Evolutionary conservation across 2,329 filamentous ascomycete genomes (phyloP).

Genomic region (Penicillium polonicum): DNA sequence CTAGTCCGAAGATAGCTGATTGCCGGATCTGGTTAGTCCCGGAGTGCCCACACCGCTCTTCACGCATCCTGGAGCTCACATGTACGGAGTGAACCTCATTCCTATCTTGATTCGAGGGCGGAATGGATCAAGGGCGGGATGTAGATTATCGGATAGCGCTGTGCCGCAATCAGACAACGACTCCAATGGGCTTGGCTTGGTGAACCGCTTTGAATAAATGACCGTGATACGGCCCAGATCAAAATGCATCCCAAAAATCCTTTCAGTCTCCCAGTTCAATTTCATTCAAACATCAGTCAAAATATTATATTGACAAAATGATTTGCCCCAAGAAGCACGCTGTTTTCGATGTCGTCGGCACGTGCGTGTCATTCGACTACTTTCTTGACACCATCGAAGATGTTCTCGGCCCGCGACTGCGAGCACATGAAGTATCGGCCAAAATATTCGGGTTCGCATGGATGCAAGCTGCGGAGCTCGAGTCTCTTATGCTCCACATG

Average conservation of each 20-base stretch:
- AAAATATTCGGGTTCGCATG: conserved; percentile 45
- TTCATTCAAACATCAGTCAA: not conserved
- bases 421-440: conserved; percentile 34
- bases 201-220: not conserved
- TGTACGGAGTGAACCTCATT: not conserved
- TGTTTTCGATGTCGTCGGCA: conserved; percentile 55
- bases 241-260: not conserved
- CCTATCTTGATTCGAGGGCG: not conserved
- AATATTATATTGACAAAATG: not conserved
- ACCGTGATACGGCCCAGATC: too few relatives aligned
- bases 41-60: not conserved
- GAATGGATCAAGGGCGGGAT: not conserved
- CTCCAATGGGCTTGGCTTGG: not conserved
- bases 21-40: not conserved
- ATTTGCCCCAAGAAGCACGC: conserved; percentile 40
- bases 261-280: not conserved
- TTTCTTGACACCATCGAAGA: conserved; percentile 41
- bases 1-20: not conserved
- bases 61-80: not conserved
- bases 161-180: not conserved
- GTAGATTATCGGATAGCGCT: not conserved
- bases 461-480: conserved; percentile 46
- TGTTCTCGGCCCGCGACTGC: conserved; percentile 40
- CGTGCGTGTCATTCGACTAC: conserved; percentile 47
- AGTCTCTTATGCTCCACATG: conserved; percentile 49